Percentiles rank a stretch among this genome's conserved stretches.
These are phyloP conservation scores for Microdochium bolleyi DNA, from an alignment of 2,329 filamentous ascomycete genomes.

Conservation along the genomic window DNA sequence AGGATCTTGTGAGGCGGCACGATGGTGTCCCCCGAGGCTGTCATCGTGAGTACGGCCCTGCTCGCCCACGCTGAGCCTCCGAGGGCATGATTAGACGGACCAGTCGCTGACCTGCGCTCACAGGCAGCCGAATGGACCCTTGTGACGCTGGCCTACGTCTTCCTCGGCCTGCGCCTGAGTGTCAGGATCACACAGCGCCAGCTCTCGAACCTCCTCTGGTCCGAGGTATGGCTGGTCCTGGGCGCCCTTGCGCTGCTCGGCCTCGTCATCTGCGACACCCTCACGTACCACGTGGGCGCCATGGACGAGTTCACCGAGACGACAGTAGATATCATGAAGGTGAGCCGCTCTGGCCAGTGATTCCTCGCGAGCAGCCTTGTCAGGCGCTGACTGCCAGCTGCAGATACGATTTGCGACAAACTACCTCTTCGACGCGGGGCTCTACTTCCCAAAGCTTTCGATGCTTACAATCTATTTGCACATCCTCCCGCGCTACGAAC, in stretches of 20 bases:
- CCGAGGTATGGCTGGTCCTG: conserved; percentile 4
- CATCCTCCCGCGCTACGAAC: conserved; percentile 4
- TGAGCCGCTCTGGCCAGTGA: neutral
- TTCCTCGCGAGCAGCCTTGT: neutral
- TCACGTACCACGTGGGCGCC: conserved; percentile 2
- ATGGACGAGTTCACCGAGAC: neutral
- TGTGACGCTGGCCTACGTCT: conserved; percentile 2
- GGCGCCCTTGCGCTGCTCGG: conserved; percentile 2
- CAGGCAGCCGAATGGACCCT: conserved; percentile 5
- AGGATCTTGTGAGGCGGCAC: no score
- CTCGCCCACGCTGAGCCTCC: no score
- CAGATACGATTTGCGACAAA: conserved; percentile 6
- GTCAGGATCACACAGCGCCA: conserved; percentile 4
- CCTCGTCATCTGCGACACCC: conserved; percentile 6
- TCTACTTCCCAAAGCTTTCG: conserved; percentile 8
- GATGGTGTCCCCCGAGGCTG: no score
- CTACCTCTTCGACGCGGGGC: conserved; percentile 6
- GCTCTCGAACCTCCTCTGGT: conserved; percentile 3
- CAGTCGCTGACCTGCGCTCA: no score
- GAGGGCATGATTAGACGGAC: no score
- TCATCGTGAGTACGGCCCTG: no score
- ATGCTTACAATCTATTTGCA: conserved; percentile 4
- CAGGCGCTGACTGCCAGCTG: neutral
- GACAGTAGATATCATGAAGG: neutral
- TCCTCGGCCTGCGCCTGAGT: conserved; percentile 4